These are phyloP conservation scores for Geotrichum carabidarum DNA, from an alignment of 1,139 yeast genomes.

Conservation along the genomic window DNA sequence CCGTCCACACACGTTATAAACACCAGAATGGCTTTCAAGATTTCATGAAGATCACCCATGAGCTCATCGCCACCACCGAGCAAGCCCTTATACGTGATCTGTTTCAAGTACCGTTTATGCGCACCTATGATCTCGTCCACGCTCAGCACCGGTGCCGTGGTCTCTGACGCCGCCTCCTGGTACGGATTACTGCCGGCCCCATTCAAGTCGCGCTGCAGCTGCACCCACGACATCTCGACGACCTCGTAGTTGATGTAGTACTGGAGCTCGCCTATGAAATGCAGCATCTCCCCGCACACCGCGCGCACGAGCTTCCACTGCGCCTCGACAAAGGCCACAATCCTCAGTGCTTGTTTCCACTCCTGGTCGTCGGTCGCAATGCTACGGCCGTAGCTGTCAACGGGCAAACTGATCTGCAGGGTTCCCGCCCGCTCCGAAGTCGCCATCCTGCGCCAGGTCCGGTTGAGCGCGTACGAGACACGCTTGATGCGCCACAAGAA, in stretches of 20 bases:
- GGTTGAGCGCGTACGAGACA: constrained; percentile 49
- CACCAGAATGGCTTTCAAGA: constrained; percentile 33
- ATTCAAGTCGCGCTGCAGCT: constrained; percentile 31
- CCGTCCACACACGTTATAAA: constrained; percentile 29
- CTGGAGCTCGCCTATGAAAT: constrained; percentile 39
- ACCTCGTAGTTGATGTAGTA: constrained; percentile 40
- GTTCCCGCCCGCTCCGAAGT: constrained; percentile 25
- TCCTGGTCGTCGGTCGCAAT: neutral
- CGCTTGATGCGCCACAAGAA: constrained; percentile 77
- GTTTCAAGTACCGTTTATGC: constrained; percentile 35
- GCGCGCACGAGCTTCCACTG: constrained; percentile 34
- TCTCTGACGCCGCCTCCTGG: neutral
- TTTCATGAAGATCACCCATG: constrained; percentile 36
- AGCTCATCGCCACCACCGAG: constrained; percentile 35
- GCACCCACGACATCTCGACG: constrained; percentile 40
- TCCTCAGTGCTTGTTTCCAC: neutral
- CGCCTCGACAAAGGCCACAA: constrained; percentile 6
- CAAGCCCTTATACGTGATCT: constrained; percentile 37
- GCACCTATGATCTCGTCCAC: constrained; percentile 38
- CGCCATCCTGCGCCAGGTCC: constrained; percentile 44
- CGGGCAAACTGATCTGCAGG: constrained; percentile 1
- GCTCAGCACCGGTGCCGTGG: constrained; percentile 26
- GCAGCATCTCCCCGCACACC: constrained; percentile 36
- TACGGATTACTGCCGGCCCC: constrained; percentile 13
- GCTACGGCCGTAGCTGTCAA: neutral